Evolutionary conservation across 208 protist genomes (phyloP).

Genomic region (Trichomonas vaginalis): DNA sequence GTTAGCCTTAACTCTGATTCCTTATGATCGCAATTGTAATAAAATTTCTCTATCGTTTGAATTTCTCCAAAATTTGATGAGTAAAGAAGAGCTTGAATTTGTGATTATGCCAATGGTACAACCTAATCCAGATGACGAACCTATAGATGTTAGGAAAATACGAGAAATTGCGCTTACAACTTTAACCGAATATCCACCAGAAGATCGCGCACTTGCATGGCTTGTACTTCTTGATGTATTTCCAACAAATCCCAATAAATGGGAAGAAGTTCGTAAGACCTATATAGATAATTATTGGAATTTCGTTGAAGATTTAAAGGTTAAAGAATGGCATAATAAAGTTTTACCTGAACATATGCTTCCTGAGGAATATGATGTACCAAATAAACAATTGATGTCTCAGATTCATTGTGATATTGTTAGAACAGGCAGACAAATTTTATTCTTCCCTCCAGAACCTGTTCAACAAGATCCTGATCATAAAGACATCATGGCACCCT

Average conservation of each 20-base stretch:
- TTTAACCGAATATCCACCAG: neutral
- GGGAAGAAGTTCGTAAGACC: neutral
- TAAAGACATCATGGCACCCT: neutral
- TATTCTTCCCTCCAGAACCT: neutral
- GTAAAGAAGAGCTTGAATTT: neutral
- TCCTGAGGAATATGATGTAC: neutral
- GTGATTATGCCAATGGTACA: neutral
- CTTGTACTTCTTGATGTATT: neutral
- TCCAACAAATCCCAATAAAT: neutral
- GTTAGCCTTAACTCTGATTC: neutral
- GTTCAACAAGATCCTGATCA: neutral
- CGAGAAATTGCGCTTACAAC: neutral
- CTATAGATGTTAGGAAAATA: neutral
- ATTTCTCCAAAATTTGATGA: neutral
- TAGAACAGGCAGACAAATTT: neutral
- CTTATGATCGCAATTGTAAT: neutral
- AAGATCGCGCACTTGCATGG: neutral
- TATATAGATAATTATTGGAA: neutral
- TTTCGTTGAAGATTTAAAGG: neutral
- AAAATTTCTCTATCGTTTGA: neutral
- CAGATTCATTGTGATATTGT: neutral
- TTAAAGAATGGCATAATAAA: neutral
- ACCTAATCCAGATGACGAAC: neutral
- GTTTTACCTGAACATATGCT: neutral
- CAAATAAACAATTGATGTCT: neutral